Conservation (phyloP, 2,329 filamentous ascomycete species). For the Penicillium sp. region DNA sequence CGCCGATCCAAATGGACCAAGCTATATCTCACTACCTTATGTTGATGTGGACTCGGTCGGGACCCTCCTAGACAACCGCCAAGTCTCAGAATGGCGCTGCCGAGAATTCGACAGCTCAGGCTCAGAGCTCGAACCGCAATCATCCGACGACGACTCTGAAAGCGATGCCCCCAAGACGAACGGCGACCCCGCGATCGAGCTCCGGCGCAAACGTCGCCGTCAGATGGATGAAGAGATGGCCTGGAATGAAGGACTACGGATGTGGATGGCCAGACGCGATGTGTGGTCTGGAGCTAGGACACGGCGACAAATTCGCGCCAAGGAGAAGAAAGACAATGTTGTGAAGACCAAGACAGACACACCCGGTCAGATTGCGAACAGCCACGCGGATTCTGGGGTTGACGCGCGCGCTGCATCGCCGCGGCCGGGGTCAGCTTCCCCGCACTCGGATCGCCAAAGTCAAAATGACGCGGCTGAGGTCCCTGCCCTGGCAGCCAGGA, state of each 20-base stretch:
- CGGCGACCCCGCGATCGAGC: slow-evolving; percentile 48
- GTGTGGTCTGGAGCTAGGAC: slow-evolving; percentile 75
- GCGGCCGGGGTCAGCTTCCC: slow-evolving; percentile 6
- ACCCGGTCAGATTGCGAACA: slow-evolving; percentile 1
- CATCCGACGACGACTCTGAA: slow-evolving; percentile 17
- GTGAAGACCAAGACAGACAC: neutral
- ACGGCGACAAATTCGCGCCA: slow-evolving; percentile 26
- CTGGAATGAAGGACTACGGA: slow-evolving; percentile 81
- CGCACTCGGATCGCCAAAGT: slow-evolving; percentile 7
- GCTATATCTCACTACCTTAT: slow-evolving; percentile 19
- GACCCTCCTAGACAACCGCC: slow-evolving; percentile 23
- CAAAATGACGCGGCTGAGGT: slow-evolving; percentile 17
- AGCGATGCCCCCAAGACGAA: slow-evolving; percentile 30
- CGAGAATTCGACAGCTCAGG: slow-evolving; percentile 39
- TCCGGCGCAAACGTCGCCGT: slow-evolving; percentile 57
- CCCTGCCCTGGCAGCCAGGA: neutral
- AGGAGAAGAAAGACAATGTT: slow-evolving; percentile 15
- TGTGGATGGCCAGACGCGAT: slow-evolving; percentile 74
- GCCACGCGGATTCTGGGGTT: slow-evolving; percentile 4
- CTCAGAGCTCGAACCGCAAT: slow-evolving; percentile 37
- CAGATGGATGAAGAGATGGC: slow-evolving; percentile 63
- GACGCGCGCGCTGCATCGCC: slow-evolving; percentile 2
- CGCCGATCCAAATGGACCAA: slow-evolving; percentile 16
- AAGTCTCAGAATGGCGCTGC: slow-evolving; percentile 36
- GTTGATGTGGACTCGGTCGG: slow-evolving; percentile 9